Evolutionary conservation across 345 rosid genomes (phyloP).

Genomic region (Populus alba): DNA sequence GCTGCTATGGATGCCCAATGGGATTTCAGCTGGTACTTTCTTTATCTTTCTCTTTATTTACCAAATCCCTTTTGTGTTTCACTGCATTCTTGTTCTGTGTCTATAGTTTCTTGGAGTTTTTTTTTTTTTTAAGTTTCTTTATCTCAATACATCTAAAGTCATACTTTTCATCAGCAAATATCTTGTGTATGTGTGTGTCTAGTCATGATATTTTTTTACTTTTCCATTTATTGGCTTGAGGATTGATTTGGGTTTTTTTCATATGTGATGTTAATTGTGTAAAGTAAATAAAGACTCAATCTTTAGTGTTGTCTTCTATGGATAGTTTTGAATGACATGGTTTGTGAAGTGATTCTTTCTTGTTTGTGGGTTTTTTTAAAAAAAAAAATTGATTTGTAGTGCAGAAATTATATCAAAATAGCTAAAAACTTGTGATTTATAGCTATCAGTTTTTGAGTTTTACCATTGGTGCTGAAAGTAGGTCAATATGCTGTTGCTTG

Average conservation of each 20-base stretch:
- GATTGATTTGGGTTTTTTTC: not conserved
- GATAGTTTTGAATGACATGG: not conserved
- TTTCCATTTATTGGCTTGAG: not conserved
- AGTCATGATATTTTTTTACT: not conserved
- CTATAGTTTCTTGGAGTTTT: not conserved
- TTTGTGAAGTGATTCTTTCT: not conserved
- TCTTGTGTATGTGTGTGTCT: not conserved
- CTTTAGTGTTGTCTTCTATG: not conserved
- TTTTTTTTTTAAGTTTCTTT: not conserved
- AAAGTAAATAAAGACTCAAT: not conserved
- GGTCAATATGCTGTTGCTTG: not conserved
- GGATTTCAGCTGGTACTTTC: conserved; percentile 58
- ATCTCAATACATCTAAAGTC: not conserved
- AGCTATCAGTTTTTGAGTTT: not conserved
- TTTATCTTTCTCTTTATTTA: not conserved
- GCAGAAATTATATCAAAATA: not conserved
- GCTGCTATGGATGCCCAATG: conserved; percentile 28
- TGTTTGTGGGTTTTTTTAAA: not conserved
- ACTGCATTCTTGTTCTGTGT: not conserved
- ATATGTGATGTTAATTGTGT: not conserved
- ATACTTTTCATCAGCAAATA: not conserved
- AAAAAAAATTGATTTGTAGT: not conserved
- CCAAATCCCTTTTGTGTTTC: not conserved
- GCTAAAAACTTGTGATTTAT: not conserved
- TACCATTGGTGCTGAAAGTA: not conserved